Conservation (phyloP, 1,284 basidiomycete genomes). For the Earliella scabrosa region DNA sequence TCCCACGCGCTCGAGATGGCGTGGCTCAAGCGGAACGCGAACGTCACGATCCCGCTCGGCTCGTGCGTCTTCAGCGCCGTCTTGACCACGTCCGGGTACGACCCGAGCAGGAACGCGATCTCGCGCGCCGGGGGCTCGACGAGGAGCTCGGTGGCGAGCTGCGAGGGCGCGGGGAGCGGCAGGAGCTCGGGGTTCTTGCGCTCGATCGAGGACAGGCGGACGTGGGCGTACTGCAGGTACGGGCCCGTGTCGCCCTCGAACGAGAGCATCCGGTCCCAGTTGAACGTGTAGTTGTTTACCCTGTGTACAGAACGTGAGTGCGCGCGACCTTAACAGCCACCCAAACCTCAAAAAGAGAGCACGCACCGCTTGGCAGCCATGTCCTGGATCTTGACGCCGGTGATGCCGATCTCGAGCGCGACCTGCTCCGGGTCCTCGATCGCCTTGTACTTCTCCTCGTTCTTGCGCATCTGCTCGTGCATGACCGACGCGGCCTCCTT, state of each 20-base stretch:
- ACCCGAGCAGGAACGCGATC: constrained; percentile 84
- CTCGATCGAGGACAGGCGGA: constrained; percentile 90
- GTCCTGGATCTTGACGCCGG: constrained; percentile 98
- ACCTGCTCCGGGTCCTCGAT: constrained; percentile 89
- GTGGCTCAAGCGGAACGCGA: constrained; percentile 77
- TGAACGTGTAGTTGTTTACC: constrained; percentile 96
- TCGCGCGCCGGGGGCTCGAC: constrained; percentile 81
- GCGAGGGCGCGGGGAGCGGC: constrained; percentile 70
- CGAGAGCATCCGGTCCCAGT: constrained; percentile 94
- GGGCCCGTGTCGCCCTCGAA: constrained; percentile 98
- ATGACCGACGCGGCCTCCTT: constrained; percentile 89
- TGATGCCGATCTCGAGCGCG: constrained; percentile 89
- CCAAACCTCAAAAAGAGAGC: constrained; percentile 1
- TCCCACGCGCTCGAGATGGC: constrained; percentile 92
- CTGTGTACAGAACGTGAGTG: constrained; percentile 56
- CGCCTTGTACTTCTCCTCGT: constrained; percentile 91
- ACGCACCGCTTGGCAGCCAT: constrained; percentile 58
- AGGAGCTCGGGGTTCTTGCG: constrained; percentile 93
- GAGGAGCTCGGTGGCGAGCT: constrained; percentile 76
- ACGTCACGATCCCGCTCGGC: constrained; percentile 89
- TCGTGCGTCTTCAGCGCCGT: constrained; percentile 87
- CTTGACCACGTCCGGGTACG: constrained; percentile 91
- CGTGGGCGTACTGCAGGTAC: constrained; percentile 97
- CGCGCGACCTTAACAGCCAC: too few species aligned
- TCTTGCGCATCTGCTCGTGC: constrained; percentile 97